Evolutionary conservation across 106 monocot species (phyloP).

Genomic region (Dendrobium chrysotoxum): DNA sequence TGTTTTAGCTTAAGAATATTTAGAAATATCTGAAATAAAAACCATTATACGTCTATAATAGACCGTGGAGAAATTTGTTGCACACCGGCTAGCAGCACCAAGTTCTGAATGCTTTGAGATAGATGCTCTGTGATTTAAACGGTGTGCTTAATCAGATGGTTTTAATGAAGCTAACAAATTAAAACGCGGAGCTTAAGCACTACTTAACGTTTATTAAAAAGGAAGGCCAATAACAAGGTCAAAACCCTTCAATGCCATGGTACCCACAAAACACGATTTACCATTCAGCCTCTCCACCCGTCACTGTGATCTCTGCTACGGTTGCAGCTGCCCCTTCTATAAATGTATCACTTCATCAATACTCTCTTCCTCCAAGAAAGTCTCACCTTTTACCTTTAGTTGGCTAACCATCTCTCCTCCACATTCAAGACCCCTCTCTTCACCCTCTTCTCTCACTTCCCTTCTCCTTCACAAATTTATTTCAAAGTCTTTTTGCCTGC

Average conservation of each 20-base stretch:
- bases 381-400: neutral
- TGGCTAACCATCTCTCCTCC: constrained; percentile 4
- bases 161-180: too few relatives aligned
- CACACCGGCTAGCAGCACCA: too few relatives aligned
- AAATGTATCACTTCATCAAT: constrained; percentile 12
- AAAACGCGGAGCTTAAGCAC: too few relatives aligned
- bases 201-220: neutral
- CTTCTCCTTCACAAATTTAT: neutral
- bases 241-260: neutral
- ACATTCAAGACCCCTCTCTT: neutral
- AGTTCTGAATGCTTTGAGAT: too few relatives aligned
- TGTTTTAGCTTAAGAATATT: too few relatives aligned
- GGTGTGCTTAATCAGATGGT: too few relatives aligned
- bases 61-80: too few relatives aligned
- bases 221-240: neutral
- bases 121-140: too few relatives aligned
- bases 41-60: too few relatives aligned
- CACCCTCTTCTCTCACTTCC: neutral
- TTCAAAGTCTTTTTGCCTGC: constrained; percentile 2
- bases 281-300: neutral
- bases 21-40: too few relatives aligned
- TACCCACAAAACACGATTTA: neutral
- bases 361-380: constrained; percentile 6
- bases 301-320: neutral
- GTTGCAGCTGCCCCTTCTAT: constrained; percentile 6